Evolutionary conservation across 495 filamentous ascomycete genomes (phyloP).

Genomic region (Talaromyces adpressus): DNA sequence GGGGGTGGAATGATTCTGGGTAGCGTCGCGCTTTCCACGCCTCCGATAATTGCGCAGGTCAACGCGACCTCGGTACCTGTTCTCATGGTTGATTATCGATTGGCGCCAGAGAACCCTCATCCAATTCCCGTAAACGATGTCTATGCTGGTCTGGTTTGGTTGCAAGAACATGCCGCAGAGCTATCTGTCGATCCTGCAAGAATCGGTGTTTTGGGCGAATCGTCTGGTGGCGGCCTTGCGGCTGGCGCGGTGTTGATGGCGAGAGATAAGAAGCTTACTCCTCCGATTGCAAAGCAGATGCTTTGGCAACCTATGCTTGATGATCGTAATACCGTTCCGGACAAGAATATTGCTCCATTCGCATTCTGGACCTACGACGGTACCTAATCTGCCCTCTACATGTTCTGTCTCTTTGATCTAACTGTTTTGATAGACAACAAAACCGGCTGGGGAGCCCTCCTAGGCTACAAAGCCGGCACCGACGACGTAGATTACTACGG

Average conservation of each 20-base stretch:
- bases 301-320: conserved; percentile 45
- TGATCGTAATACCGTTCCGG: conserved; percentile 15
- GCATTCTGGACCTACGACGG: conserved; percentile 21
- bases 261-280: conserved; percentile 32
- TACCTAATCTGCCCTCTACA: neutral
- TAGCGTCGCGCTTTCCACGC: neutral
- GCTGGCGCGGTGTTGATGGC: conserved; percentile 35
- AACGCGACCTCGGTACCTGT: neutral
- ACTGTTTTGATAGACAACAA: conserved; percentile 16
- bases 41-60: neutral
- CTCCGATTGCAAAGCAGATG: conserved; percentile 36
- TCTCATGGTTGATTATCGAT: conserved; percentile 27
- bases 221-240: conserved; percentile 50
- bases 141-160: conserved; percentile 36
- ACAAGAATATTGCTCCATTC: conserved; percentile 11
- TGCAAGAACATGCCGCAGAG: conserved; percentile 25
- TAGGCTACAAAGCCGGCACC: conserved; percentile 16
- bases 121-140: conserved; percentile 26
- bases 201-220: conserved; percentile 55
- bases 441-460: conserved; percentile 17
- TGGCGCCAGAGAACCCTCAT: conserved; percentile 28
- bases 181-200: conserved; percentile 46
- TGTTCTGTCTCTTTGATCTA: neutral
- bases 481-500: conserved; percentile 18
- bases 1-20: neutral